Conservation (phyloP, 2,329 filamentous ascomycete species). For the Arthrobotrys conoides region DNA sequence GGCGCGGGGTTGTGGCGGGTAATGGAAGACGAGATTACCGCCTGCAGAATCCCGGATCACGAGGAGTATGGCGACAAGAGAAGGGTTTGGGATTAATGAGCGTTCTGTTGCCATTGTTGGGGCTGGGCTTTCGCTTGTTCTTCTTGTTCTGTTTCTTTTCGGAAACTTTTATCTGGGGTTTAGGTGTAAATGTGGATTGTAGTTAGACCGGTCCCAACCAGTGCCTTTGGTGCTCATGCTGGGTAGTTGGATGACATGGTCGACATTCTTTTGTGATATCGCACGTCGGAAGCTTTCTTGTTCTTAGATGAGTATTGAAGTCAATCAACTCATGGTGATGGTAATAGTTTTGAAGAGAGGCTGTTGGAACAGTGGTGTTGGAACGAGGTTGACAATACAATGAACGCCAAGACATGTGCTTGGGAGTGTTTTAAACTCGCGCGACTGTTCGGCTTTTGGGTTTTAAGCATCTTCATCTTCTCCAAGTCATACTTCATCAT, state of each 20-base stretch:
- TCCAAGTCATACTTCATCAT: constrained; percentile 31
- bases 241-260: constrained; percentile 14
- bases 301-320: neutral
- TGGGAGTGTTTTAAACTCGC: constrained; percentile 34
- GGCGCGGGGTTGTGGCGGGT: constrained; percentile 75
- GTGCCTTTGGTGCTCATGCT: constrained; percentile 34
- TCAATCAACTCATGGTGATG: constrained; percentile 19
- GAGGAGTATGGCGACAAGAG: constrained; percentile 79
- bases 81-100: constrained; percentile 70
- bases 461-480: constrained; percentile 33
- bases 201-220: neutral
- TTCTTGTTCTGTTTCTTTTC: neutral
- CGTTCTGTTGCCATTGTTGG: constrained; percentile 64
- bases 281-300: neutral
- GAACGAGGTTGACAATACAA: constrained; percentile 21
- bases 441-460: constrained; percentile 21
- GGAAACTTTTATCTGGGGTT: neutral
- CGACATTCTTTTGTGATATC: constrained; percentile 15
- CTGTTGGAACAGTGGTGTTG: constrained; percentile 25
- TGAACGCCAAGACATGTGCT: constrained; percentile 26
- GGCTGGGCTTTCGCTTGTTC: neutral
- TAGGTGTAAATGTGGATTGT: neutral
- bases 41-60: constrained; percentile 83
- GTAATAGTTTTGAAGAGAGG: neutral
- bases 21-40: constrained; percentile 87